Base-by-base conservation (phyloP, 257 asterid genomes). In the Solanum sitiens region DNA sequence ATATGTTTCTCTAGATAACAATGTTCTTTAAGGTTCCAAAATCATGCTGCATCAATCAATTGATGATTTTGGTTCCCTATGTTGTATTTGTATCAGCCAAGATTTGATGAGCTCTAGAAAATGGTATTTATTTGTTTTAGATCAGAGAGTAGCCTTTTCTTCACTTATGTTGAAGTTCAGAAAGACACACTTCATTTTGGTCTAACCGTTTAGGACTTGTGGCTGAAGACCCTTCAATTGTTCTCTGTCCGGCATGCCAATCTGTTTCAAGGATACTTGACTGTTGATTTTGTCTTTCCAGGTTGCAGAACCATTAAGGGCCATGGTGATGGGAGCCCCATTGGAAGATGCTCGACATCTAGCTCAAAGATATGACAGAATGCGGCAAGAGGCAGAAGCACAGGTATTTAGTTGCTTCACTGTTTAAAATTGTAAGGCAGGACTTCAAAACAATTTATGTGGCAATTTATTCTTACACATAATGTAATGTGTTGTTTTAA, bases 311-410 rank as follows among this genome's bases (percentile, higher is more conserved):
- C 99, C 99, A 82, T 90, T 97, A 89, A 93, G 99, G 93, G 94
- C 99, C 50, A 96, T 97, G 99, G 99, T 97, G 87, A 91, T 96
- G 98, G 99, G 99, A 87, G 99, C 99, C 92, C 99, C 99, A 83
- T 79, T 97, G 86, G 99, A 97, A 90, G 99, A 97, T 95, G 99
- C 99, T 91, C 98, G 99, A 68, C 99, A 96, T 93, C 98, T 97
- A 39, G 99, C 99, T 83, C 99, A 97, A 91, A 91, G 99, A 88
- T 97, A 97, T 90, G 99, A 96, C 89, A 92, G 98, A 92, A 93
- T 97, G 98, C 94, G 99, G 67, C 99, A 97, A 92, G 99, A 97
- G 88, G 96, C 98, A 27, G 99, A 97, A 92, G 96, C 98, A 91
- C 99, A 97, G 99, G 99, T 97, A 93, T 89, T 87, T 90, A 88